Evolutionary conservation across 129 eudicot species (phyloP).

Genomic region (Dittrichia graveolens): DNA sequence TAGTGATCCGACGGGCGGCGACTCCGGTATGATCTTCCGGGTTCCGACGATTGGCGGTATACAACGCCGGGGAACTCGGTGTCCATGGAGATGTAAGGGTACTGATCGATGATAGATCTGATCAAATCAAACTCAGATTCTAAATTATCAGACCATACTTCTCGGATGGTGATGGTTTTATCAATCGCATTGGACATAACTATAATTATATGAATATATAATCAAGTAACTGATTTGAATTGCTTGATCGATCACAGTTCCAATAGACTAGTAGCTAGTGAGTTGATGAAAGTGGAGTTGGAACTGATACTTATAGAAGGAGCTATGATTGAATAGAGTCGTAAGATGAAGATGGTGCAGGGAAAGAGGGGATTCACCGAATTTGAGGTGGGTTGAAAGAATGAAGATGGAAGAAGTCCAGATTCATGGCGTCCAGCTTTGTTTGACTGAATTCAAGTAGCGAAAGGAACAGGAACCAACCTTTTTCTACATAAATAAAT

Average conservation of each 20-base stretch:
- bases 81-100: constrained; percentile 82
- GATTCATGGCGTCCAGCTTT: constrained; percentile 37
- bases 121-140: constrained; percentile 60
- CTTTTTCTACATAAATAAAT: background rate
- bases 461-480: constrained; percentile 24
- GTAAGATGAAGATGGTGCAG: constrained; percentile 20
- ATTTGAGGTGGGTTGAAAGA: background rate
- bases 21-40: background rate
- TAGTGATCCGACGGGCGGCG: constrained; percentile 52
- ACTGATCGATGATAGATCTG: constrained; percentile 49
- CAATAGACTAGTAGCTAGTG: background rate
- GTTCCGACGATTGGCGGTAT: background rate
- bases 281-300: background rate
- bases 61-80: constrained; percentile 88
- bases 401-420: constrained; percentile 8
- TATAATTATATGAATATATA: background rate
- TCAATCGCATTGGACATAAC: constrained; percentile 27
- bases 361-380: constrained; percentile 44
- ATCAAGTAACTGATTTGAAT: background rate
- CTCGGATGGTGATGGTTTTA: constrained; percentile 50
- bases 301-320: background rate
- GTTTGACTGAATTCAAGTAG: constrained; percentile 31
- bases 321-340: background rate
- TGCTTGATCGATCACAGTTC: background rate
- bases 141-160: constrained; percentile 69